phyloP scores from a whole-genome alignment of 345 rosid species.

The Citrus cavaleriei region DNA sequence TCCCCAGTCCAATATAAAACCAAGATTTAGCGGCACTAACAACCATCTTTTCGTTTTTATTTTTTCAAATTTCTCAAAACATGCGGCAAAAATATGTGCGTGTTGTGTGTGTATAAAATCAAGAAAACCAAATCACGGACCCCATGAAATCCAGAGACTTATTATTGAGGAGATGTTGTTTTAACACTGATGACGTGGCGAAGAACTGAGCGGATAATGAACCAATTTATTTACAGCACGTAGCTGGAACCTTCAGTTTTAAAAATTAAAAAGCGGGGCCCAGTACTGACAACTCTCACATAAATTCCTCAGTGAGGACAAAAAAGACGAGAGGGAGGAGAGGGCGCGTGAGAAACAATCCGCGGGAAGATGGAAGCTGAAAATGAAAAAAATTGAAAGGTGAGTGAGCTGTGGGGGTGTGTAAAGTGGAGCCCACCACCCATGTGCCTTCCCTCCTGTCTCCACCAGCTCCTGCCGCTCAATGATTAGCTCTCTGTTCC shows the following conservation, averaged over 20 bases:
- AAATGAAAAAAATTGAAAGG: no score
- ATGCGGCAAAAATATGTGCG: background rate
- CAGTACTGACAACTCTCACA: background rate
- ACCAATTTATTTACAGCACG: slow-evolving; percentile 16
- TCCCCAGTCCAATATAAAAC: no score
- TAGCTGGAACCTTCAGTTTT: slow-evolving; percentile 28
- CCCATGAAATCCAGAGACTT: slow-evolving; percentile 3
- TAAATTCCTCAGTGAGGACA: background rate
- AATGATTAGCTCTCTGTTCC: slow-evolving; percentile 67
- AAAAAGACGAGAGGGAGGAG: no score
- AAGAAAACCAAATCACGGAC: background rate
- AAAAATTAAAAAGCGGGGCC: background rate
- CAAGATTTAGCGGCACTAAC: no score
- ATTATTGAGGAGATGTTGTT: background rate
- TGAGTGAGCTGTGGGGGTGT: slow-evolving; percentile 55
- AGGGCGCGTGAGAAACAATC: background rate
- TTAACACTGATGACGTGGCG: background rate
- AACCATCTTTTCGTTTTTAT: no score
- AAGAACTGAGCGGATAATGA: background rate
- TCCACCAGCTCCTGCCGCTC: slow-evolving; percentile 99
- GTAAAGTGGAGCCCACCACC: slow-evolving; percentile 69
- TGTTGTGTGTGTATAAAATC: no score
- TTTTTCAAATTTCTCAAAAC: no score
- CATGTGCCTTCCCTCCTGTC: slow-evolving; percentile 99
- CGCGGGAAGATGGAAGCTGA: no score